Conservation (phyloP, 169 alveolate species). For the Cystoisospora suis region DNA sequence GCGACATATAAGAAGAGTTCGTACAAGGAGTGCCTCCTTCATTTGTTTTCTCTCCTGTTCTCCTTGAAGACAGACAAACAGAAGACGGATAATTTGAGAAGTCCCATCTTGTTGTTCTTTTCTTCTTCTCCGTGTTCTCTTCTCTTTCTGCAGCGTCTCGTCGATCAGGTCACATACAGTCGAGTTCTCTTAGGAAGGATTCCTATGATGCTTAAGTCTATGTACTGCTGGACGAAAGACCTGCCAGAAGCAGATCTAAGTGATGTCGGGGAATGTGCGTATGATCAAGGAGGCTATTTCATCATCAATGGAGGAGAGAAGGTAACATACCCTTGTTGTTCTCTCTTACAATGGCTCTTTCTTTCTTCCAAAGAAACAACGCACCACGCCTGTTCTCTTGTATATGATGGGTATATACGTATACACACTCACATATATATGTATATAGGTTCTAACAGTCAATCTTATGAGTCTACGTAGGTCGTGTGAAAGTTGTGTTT, state of each 20-base stretch:
- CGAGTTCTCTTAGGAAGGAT: conserved; percentile 93
- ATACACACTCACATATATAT: not conserved
- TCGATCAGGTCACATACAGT: conserved; percentile 78
- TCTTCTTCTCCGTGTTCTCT: not conserved
- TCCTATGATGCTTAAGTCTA: conserved; percentile 97
- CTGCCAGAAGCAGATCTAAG: conserved; percentile 89
- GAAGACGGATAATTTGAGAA: too few relatives aligned
- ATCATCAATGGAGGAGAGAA: conserved; percentile 99
- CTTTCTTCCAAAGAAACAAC: too few relatives aligned
- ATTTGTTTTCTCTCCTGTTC: too few relatives aligned
- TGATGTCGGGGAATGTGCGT: conserved; percentile 95
- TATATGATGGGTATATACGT: not conserved
- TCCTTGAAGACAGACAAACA: too few relatives aligned
- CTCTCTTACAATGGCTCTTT: not conserved
- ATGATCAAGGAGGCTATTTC: conserved; percentile 99
- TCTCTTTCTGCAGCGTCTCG: conserved; percentile 14
- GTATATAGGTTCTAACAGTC: not conserved
- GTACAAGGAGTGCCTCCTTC: too few relatives aligned
- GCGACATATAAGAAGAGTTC: too few relatives aligned
- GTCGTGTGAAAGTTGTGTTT: too few relatives aligned
- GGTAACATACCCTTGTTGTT: conserved; percentile 74
- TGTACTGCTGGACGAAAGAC: conserved; percentile 92
- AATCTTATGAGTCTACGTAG: too few relatives aligned
- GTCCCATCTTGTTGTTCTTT: conserved; percentile 38
- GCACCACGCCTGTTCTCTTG: not conserved